phyloP scores from a whole-genome alignment of 2,329 filamentous ascomycete genomes.

The Cercospora sojina region DNA sequence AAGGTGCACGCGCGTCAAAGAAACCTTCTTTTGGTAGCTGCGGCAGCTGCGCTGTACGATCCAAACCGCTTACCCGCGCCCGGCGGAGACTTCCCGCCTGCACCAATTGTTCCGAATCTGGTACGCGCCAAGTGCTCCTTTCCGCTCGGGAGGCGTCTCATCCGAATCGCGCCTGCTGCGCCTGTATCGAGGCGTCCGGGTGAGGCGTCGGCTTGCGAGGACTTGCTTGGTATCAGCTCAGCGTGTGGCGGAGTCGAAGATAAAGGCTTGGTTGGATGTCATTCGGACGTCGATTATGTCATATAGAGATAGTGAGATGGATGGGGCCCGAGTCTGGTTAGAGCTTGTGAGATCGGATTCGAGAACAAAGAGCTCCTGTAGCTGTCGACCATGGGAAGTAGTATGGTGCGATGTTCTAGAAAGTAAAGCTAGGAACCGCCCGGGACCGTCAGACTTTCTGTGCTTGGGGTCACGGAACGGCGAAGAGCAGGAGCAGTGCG shows the following conservation, averaged over 20 bases:
- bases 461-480: background rate
- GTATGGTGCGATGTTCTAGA: background rate
- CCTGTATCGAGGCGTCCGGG: background rate
- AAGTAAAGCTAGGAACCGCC: background rate
- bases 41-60: background rate
- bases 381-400: background rate
- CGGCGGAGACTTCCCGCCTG: background rate
- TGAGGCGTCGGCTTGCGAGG: background rate
- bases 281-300: background rate
- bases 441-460: background rate
- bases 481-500: background rate
- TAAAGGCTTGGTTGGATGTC: slow-evolving; percentile 1
- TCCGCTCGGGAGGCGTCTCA: slow-evolving; percentile 2
- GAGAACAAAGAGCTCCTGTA: background rate
- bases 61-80: background rate
- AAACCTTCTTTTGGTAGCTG: background rate
- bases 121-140: background rate
- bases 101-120: background rate
- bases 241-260: background rate
- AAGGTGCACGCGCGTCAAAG: background rate
- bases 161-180: background rate
- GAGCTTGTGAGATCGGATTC: background rate
- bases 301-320: background rate
- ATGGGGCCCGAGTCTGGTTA: too few relatives aligned
- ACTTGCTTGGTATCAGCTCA: background rate